Evolutionary conservation across 768 basidiomycete species (phyloP).

Genomic region (Phylloporus arenicola): DNA sequence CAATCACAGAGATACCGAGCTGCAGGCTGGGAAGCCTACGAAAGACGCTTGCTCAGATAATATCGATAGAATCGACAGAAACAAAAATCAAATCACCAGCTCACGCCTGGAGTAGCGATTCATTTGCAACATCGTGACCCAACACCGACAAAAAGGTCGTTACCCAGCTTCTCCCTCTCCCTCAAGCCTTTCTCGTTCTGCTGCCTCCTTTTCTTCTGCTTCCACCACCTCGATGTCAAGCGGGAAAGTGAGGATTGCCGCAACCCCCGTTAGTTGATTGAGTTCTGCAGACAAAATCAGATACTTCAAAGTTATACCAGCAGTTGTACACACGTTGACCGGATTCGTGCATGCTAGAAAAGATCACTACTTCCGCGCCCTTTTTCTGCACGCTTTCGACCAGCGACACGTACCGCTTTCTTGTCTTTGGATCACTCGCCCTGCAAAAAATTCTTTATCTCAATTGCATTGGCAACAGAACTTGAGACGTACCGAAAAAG

Average conservation of each 20-base stretch:
- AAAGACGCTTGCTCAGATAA: conserved; percentile 40
- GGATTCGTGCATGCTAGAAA: conserved; percentile 99
- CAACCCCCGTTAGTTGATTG: conserved; percentile 92
- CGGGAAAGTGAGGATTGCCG: conserved; percentile 93
- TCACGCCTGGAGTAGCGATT: not conserved
- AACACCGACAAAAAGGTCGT: not conserved
- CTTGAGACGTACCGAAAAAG: conserved; percentile 67
- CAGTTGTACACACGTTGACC: conserved; percentile 77
- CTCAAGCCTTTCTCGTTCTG: conserved; percentile 17
- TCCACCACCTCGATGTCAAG: conserved; percentile 94
- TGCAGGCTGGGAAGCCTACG: conserved; percentile 91
- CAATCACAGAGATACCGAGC: conserved; percentile 81
- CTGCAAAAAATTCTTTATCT: conserved; percentile 34
- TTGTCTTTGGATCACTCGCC: conserved; percentile 67
- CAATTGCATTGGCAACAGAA: not conserved
- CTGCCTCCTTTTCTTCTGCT: conserved; percentile 78
- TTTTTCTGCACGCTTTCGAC: conserved; percentile 86
- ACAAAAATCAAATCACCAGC: conserved; percentile 1
- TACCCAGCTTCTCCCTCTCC: conserved; percentile 6
- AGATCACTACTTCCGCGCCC: conserved; percentile 91
- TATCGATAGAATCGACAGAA: not conserved
- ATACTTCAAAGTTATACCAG: not conserved
- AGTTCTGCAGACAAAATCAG: conserved; percentile 53
- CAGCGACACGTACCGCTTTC: conserved; percentile 81
- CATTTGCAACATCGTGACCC: not conserved